Conservation (phyloP, 768 basidiomycete species). For the Pleurotus salmoneostramineus region DNA sequence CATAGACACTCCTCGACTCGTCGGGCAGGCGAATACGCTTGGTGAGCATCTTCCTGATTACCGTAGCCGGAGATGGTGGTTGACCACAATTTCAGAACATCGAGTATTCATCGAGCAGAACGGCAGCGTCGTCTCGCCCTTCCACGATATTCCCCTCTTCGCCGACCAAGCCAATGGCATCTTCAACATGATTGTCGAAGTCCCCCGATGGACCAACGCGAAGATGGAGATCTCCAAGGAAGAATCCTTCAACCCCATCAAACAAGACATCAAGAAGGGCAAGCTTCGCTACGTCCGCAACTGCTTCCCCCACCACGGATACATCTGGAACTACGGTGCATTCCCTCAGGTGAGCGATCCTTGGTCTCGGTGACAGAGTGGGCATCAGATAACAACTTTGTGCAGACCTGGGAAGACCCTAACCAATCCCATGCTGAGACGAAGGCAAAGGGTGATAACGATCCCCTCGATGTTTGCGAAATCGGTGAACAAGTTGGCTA, state of each 20-base stretch:
- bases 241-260: constrained; percentile 99
- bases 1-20: constrained; percentile 68
- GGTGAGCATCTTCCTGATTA: constrained; percentile 45
- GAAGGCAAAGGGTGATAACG: constrained; percentile 98
- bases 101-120: constrained; percentile 93
- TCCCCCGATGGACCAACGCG: constrained; percentile 99
- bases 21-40: constrained; percentile 90
- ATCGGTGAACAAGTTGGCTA: constrained; percentile 99
- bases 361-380: constrained; percentile 1
- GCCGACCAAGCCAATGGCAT: constrained; percentile 93
- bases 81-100: constrained; percentile 62
- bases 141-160: constrained; percentile 98
- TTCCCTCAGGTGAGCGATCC: constrained; percentile 81
- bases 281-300: constrained; percentile 96
- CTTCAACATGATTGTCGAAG: constrained; percentile 98
- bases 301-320: constrained; percentile 99
- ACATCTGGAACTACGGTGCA: constrained; percentile 99
- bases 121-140: constrained; percentile 77
- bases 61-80: constrained; percentile 13
- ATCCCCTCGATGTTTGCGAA: constrained; percentile 99
- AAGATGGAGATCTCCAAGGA: constrained; percentile 99
- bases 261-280: constrained; percentile 97
- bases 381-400: neutral
- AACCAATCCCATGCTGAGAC: constrained; percentile 85
- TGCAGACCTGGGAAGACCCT: constrained; percentile 98